Evolutionary conservation across 441 rosid species (phyloP), one percentile per base, ranked within the genome.

Genomic region (Bruguiera hainesii): DNA sequence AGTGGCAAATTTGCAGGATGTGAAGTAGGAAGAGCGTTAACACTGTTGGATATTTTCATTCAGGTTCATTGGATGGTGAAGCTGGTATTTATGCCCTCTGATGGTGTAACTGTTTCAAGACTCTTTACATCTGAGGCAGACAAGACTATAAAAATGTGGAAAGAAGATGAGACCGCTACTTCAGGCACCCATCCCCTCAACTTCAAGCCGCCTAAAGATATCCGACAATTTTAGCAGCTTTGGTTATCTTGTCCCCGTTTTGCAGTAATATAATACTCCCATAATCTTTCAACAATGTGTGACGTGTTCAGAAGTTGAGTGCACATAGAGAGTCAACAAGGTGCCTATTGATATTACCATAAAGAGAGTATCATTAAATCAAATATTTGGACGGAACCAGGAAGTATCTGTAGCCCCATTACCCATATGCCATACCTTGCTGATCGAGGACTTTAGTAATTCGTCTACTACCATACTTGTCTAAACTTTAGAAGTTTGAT

Each of bases 61-160:
- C 88, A 91, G 98, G 99, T 18, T 90, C 98, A 33, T 74, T 95
- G 97, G 99, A 95, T 60, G 90, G 99, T 72, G 98, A 91, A 84
- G 99, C 99, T 5, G 98, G 96, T 76, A 91, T 95, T 28, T 95
- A 89, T 65, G 98, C 97, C 55, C 69, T 83, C 80, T n/a, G 90
- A 88, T 58, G 99, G 91, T 60, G 8, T 81, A 6, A 91, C 98
- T 46, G 99, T 97, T 64, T 64, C 99, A 31, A 85, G 99, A 80
- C 80, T 95, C 63, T 59, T 91, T 35, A 72, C 83, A 21, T 95
- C 98, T 3, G 99, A 91, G 73, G 99, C 98, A 1, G 98, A 95
- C 70, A 95, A 91, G 82, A 95, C 99, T 3, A 91, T 94, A 60
- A 94, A 94, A 80, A 89, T 94, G 98, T 94, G 98, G 97, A 91